Evolutionary conservation across 257 asterid genomes (phyloP).

Genomic region (Craterostigma plantagineum): DNA sequence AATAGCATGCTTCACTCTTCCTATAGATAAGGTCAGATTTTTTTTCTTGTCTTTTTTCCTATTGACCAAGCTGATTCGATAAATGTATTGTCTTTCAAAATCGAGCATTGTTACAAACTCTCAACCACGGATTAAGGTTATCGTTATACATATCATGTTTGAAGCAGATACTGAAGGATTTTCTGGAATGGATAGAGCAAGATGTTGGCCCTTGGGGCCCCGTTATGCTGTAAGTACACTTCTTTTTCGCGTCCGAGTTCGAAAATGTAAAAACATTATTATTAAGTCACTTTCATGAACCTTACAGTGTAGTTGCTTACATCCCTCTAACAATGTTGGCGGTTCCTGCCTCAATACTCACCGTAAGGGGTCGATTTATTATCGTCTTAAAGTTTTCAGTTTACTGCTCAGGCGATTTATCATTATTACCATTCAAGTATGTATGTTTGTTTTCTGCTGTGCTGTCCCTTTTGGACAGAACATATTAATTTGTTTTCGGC

Average conservation of each 20-base stretch:
- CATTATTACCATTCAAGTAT: no score
- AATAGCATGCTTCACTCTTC: conserved; percentile 78
- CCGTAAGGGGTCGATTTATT: conserved; percentile 25
- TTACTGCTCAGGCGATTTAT: no score
- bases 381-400: no score
- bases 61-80: no score
- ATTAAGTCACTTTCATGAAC: conserved; percentile 7
- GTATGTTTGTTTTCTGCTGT: no score
- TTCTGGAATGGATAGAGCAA: conserved; percentile 70
- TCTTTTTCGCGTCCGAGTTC: not conserved
- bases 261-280: conserved; percentile 2
- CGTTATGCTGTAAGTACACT: conserved; percentile 71
- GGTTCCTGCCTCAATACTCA: conserved; percentile 92
- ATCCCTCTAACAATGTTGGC: conserved; percentile 86
- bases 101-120: no score
- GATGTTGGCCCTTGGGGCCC: conserved; percentile 99
- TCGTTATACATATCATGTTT: not conserved
- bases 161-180: conserved; percentile 66
- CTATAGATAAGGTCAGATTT: conserved; percentile 58
- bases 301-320: conserved; percentile 94
- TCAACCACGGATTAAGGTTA: not conserved
- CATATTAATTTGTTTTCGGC: not conserved
- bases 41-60: no score
- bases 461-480: not conserved
- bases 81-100: no score